phyloP scores from a whole-genome alignment of 2,329 filamentous ascomycete genomes.

The Hymenoscyphus scutula region DNA sequence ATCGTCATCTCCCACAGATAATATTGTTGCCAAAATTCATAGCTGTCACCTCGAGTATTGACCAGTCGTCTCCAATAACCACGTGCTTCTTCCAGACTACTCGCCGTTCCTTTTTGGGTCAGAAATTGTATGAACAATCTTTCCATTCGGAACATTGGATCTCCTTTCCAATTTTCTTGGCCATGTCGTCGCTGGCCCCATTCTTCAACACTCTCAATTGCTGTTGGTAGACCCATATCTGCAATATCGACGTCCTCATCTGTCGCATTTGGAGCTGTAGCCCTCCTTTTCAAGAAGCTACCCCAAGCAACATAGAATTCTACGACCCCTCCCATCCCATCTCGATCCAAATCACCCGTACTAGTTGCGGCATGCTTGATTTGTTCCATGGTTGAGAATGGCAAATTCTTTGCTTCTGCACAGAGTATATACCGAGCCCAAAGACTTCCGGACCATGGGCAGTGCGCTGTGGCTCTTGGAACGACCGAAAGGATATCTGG shows the following conservation, averaged over 20 bases:
- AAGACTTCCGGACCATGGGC: conserved; percentile 85
- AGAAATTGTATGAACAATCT: conserved; percentile 90
- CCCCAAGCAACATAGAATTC: conserved; percentile 95
- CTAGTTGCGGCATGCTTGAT: conserved; percentile 93
- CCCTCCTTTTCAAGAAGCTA: conserved; percentile 82
- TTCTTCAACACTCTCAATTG: conserved; percentile 78
- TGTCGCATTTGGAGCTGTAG: conserved; percentile 69
- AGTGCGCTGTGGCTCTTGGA: conserved; percentile 81
- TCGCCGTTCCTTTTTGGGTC: conserved; percentile 64
- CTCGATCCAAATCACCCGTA: conserved; percentile 77
- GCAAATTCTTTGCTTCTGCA: conserved; percentile 72
- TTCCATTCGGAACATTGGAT: conserved; percentile 84
- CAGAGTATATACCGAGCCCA: conserved; percentile 89
- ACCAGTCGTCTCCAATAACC: conserved; percentile 71
- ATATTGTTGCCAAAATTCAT: conserved; percentile 91
- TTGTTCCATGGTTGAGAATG: conserved; percentile 77
- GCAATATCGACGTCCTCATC: conserved; percentile 87
- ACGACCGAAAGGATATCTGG: conserved; percentile 66
- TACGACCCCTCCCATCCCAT: conserved; percentile 82
- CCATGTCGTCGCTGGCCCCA: conserved; percentile 74
- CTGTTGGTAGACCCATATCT: conserved; percentile 82
- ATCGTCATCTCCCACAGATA: conserved; percentile 81
- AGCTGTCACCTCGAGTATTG: conserved; percentile 69
- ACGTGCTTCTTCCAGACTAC: conserved; percentile 71
- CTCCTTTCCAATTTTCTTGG: conserved; percentile 72